phyloP scores from a whole-genome alignment of 495 filamentous ascomycete genomes.

The Melanomma pulvis-pyrius region DNA sequence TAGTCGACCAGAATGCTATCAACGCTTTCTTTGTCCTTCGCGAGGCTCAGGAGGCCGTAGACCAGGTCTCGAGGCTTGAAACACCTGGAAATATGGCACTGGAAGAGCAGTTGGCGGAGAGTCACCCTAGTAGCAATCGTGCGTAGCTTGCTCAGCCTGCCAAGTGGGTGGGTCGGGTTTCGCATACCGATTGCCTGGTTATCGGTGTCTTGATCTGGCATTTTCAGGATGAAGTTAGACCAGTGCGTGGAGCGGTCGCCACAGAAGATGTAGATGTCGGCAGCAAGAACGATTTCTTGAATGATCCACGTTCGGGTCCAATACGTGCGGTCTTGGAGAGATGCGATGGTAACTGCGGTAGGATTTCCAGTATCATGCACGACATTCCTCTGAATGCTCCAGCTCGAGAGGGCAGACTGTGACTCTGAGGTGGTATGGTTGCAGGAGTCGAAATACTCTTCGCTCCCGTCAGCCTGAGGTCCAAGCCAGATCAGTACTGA shows the following conservation, averaged over 20 bases:
- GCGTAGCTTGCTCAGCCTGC: constrained; percentile 12
- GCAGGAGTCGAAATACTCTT: constrained; percentile 6
- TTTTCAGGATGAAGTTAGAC: constrained; percentile 12
- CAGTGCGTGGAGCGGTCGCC: constrained; percentile 23
- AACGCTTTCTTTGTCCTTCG: not conserved
- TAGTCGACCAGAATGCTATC: too few relatives aligned
- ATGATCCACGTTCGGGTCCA: constrained; percentile 45
- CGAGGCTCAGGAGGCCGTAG: constrained; percentile 10
- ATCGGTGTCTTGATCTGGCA: not conserved
- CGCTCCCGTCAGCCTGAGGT: constrained; percentile 27
- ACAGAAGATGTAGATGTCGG: constrained; percentile 39
- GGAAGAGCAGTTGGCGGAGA: constrained; percentile 18
- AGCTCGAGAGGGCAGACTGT: constrained; percentile 13
- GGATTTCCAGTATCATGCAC: constrained; percentile 11
- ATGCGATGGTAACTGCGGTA: constrained; percentile 35
- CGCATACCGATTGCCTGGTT: not conserved
- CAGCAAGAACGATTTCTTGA: constrained; percentile 42
- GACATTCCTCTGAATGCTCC: not conserved
- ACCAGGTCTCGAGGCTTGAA: constrained; percentile 26
- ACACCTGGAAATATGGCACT: constrained; percentile 14
- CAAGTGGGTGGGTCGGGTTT: constrained; percentile 7
- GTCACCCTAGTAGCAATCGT: constrained; percentile 1
- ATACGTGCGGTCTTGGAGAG: constrained; percentile 45
- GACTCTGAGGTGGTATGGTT: not conserved
- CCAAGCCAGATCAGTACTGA: constrained; percentile 49